Evolutionary conservation across 768 basidiomycete species (phyloP), one percentile per base, ranked within the genome.

Genomic region (Leccinum longicurvipes): DNA sequence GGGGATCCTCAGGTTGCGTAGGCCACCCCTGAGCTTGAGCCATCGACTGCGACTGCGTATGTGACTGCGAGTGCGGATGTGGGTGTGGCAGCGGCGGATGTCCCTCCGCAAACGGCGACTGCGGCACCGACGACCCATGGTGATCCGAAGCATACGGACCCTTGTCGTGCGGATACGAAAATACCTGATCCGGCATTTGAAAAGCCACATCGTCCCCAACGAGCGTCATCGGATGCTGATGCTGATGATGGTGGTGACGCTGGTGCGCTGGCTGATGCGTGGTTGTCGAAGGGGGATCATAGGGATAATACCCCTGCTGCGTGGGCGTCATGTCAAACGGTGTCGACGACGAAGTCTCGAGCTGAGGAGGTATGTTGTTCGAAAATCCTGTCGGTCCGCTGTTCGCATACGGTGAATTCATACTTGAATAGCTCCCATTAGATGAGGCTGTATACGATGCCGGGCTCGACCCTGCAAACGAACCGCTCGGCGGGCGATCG

Each of bases 391-490:
- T 59, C 10, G 63, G 25, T 27, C 63, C 57, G 36, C 61, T 55
- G 39, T 39, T 68, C 2, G 63, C 28, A 49, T 67, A 71, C 47
- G 69, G 69, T 23, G 69, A 66, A 31, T 56, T 60, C 6, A 70
- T 57, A 23, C 48, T 61, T 17, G 67, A 59, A 36, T 67, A 70
- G 15, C 60, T 64, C 7, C 62, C 63, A 27, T 12, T 70, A 15
- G 66, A 68, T 8, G 64, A 54, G 39, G 39, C 39, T 0, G 60
- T 55, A 14, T 65, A 68, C 19, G 66, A 68, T 17, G 56, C 58
- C n/a, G 67, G 67, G 32, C 64, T 69, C 19, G 66, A 62, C 7
- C 47, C 57, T 17, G 55, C 7, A 27, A 57, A 67, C 10, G 67
- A 34, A 9, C 47, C 47, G 15, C 60, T 63, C 6, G 66, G 69